Evolutionary conservation across 495 filamentous ascomycete genomes (phyloP), one percentile per base, ranked within the genome.

Genomic region (Aspergillus nidulans): DNA sequence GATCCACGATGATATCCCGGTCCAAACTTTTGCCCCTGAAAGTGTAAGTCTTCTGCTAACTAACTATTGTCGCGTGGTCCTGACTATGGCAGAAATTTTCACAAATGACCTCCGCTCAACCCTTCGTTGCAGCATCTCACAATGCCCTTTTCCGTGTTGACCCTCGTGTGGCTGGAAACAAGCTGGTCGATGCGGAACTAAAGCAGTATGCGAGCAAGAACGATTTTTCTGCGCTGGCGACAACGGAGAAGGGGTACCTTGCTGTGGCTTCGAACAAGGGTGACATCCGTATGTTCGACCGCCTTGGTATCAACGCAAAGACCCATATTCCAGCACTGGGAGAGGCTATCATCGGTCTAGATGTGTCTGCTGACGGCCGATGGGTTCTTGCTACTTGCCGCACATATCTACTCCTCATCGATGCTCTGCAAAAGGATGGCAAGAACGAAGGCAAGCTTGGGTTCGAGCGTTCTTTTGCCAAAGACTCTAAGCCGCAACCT

Each of bases 401-500:
- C 20, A 98, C 92, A 1, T 98, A 97, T 63, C 81, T 98, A 7
- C 83, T 98, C 5, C 87, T 98, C 61, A 87, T 97, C 56, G 94
- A 98, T 63, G 81, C 91, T 0, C 67, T 92, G 34, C 95, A 98
- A 63, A 90, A 95, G 63, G 82, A 86, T 0, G 95, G 94, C 62
- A 97, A 95, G 77, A 95, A 97, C 58, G 90, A 91, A 61, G 95
- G 95, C 63, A 97, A 97, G 72, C 87, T 98, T 42, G 94, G 94
- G 15, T 98, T 98, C 64, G 91, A 98, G 72, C 91, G 87, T 60
- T 79, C 91, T 0, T 98, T 98, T 59, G 87, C 85, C 3, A 95
- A 95, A 62, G 91, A 97, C 63, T 78, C 82, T 2, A 98, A 98
- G 69, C 94, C 94, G 3, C 90, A 95, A 61, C 94, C 94, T 40